Percentiles rank a stretch among this genome's conserved stretches.
Evolutionary conservation across 805 yeast genomes (phyloP).

Genomic region (Yarrowia phangngaensis): DNA sequence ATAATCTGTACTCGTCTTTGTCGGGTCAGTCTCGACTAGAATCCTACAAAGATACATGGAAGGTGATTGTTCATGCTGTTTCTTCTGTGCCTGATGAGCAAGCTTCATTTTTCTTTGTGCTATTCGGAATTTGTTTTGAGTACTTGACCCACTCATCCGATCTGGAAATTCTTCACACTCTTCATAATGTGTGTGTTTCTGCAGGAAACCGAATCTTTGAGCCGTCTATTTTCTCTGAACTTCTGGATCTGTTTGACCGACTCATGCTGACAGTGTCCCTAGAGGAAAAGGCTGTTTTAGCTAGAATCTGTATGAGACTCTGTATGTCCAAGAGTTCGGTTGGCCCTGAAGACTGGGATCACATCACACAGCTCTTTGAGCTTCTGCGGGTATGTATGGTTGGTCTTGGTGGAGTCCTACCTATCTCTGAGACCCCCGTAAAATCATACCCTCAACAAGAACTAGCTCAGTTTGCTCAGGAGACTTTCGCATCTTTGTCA

Average conservation of each 20-base stretch:
- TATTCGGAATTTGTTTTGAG: conserved; percentile 81
- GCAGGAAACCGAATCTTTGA: conserved; percentile 15
- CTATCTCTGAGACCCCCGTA: conserved; percentile 15
- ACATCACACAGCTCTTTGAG: conserved; percentile 79
- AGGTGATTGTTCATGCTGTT: conserved; percentile 70
- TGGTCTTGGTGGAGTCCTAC: conserved; percentile 48
- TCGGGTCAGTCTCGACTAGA: conserved; percentile 45
- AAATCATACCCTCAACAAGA: conserved; percentile 13
- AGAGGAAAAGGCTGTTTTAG: conserved; percentile 48
- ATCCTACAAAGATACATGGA: conserved; percentile 61
- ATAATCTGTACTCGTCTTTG: conserved; percentile 38
- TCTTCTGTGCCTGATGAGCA: conserved; percentile 55
- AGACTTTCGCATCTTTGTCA: conserved; percentile 44
- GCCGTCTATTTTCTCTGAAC: conserved; percentile 45
- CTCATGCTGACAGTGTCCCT: conserved; percentile 53
- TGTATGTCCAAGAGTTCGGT: conserved; percentile 37
- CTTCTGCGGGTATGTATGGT: conserved; percentile 64
- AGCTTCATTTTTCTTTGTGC: conserved; percentile 60
- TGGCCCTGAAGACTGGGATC: conserved; percentile 43
- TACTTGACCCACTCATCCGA: conserved; percentile 44
- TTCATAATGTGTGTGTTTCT: conserved; percentile 22
- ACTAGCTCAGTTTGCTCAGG: conserved; percentile 14
- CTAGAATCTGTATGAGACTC: conserved; percentile 57
- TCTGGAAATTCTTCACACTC: conserved; percentile 22
- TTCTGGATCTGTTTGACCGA: conserved; percentile 71